Evolutionary conservation across 331 rosid species (phyloP).

Genomic region (Pyracantha coccinea): DNA sequence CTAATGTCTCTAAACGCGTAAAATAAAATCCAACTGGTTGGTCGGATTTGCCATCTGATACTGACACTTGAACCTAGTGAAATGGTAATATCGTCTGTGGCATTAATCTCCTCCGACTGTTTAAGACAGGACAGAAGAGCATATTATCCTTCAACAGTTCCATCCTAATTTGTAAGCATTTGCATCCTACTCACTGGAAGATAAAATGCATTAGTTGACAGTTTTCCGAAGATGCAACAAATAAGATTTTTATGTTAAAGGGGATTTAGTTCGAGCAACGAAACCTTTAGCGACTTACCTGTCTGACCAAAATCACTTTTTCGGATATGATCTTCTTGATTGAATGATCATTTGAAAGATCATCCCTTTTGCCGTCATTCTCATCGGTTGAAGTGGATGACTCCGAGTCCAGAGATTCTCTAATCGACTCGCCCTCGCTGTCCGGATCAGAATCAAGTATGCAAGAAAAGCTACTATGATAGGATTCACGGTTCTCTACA

Average conservation of each 20-base stretch:
- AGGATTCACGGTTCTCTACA: constrained; percentile 16
- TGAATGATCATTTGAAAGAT: constrained; percentile 7
- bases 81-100: background rate
- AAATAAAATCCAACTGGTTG: background rate
- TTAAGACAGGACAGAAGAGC: background rate
- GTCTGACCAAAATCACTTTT: constrained; percentile 14
- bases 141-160: background rate
- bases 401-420: constrained; percentile 10
- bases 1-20: background rate
- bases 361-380: constrained; percentile 9
- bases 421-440: constrained; percentile 16
- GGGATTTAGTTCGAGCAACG: background rate
- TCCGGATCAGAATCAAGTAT: constrained; percentile 9
- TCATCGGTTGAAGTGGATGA: constrained; percentile 14
- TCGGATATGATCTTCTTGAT: constrained; percentile 16
- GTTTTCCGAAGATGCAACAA: background rate
- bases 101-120: background rate
- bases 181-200: background rate
- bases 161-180: background rate
- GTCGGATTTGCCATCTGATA: background rate
- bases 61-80: background rate
- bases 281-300: constrained; percentile 32
- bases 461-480: constrained; percentile 15
- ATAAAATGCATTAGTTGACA: background rate
- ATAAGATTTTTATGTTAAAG: background rate